phyloP scores from a whole-genome alignment of 371 early-diverging fungal species.

The Gilbertella persicaria region DNA sequence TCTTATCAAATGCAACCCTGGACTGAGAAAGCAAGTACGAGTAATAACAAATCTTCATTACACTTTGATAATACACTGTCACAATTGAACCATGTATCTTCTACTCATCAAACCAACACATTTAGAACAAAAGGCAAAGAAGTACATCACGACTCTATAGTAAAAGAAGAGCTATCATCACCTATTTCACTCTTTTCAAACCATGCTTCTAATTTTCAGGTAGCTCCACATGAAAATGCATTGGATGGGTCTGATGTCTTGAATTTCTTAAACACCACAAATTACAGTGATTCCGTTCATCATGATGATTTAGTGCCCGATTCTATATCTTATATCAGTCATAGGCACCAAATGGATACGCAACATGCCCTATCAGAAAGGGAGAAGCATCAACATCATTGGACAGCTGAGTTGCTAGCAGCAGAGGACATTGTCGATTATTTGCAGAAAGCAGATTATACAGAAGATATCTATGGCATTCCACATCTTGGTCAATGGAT shows the following conservation, averaged over 20 bases:
- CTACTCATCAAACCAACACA: background rate
- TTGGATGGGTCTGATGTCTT: conserved; percentile 36
- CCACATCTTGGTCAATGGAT: conserved; percentile 33
- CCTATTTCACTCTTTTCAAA: background rate
- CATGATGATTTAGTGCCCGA: conserved; percentile 33
- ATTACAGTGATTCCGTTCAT: conserved; percentile 35
- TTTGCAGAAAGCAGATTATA: conserved; percentile 30
- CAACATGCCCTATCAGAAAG: conserved; percentile 35
- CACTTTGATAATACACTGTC: conserved; percentile 18
- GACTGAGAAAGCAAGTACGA: conserved; percentile 13
- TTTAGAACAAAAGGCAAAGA: background rate
- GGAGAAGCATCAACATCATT: conserved; percentile 11
- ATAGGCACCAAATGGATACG: conserved; percentile 39
- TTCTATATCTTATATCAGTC: conserved; percentile 24
- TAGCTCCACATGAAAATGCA: background rate
- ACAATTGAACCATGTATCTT: conserved; percentile 1
- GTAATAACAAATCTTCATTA: conserved; percentile 5
- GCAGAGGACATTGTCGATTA: conserved; percentile 46
- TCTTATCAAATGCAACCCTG: conserved; percentile 23
- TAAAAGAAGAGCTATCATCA: background rate
- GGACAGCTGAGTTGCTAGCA: conserved; percentile 18
- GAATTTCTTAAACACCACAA: conserved; percentile 28
- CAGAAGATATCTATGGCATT: conserved; percentile 43
- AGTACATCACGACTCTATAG: background rate
- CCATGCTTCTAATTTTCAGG: background rate